A percentile compares a stretch with the other conserved stretches of the same genome.
phyloP scores from a whole-genome alignment of 805 yeast species.

The Saturnispora zaruensis region DNA sequence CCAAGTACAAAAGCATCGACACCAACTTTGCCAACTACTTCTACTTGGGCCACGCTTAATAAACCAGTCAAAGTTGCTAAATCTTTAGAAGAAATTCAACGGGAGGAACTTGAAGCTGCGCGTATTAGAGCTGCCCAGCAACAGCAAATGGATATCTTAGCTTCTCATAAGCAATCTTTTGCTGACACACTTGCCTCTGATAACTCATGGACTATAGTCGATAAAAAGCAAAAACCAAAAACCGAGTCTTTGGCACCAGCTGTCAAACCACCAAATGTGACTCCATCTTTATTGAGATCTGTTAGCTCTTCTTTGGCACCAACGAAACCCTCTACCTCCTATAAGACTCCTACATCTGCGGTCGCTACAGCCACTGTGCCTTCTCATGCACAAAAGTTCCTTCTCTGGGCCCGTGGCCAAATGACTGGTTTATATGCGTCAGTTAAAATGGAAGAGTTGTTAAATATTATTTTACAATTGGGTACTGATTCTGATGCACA shows the following conservation, averaged over 20 bases:
- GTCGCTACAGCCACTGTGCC: conserved; percentile 20
- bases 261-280: conserved; percentile 13
- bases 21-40: conserved; percentile 31
- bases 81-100: conserved; percentile 54
- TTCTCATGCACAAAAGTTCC: conserved; percentile 46
- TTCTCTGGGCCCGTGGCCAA: conserved; percentile 64
- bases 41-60: conserved; percentile 33
- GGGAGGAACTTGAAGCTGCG: conserved; percentile 37
- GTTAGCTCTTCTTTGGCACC: conserved; percentile 27
- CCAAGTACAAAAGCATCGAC: conserved; percentile 11
- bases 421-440: conserved; percentile 62
- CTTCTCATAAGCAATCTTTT: conserved; percentile 19
- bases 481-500: conserved; percentile 69
- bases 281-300: conserved; percentile 32
- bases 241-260: conserved; percentile 14
- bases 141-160: conserved; percentile 17
- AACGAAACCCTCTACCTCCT: conserved; percentile 2
- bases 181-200: conserved; percentile 19
- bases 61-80: conserved; percentile 29
- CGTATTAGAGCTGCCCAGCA: conserved; percentile 22
- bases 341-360: conserved; percentile 6
- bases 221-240: conserved; percentile 31
- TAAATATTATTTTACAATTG: conserved; percentile 70
- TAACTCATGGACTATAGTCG: conserved; percentile 32
- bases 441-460: conserved; percentile 68